These are phyloP conservation scores for Botrytis tulipae DNA, from an alignment of 2,329 filamentous ascomycete genomes.

Conservation along the genomic window DNA sequence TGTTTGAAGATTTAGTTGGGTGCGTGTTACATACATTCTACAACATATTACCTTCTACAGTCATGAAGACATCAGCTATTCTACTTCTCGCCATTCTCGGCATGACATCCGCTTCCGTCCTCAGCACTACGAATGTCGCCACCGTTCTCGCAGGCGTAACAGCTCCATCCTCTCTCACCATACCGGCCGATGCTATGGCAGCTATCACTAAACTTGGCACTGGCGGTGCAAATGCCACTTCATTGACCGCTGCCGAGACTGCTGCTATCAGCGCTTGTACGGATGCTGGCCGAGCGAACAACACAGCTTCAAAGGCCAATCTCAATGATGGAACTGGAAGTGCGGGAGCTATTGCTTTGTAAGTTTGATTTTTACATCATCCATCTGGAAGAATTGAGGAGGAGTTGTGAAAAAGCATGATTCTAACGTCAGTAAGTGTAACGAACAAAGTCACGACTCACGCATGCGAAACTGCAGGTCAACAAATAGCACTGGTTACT, in stretches of 20 bases:
- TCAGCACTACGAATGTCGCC: slow-evolving; percentile 28
- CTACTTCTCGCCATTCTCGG: slow-evolving; percentile 23
- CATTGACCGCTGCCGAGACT: slow-evolving; percentile 25
- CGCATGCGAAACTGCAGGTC: slow-evolving; percentile 28
- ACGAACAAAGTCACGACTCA: slow-evolving; percentile 30
- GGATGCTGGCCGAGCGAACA: slow-evolving; percentile 24
- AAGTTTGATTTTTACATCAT: slow-evolving; percentile 4
- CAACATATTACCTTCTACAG: not conserved
- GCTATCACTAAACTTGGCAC: slow-evolving; percentile 31
- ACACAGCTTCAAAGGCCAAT: slow-evolving; percentile 28
- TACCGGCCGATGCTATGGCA: slow-evolving; percentile 29
- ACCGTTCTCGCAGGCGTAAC: slow-evolving; percentile 28
- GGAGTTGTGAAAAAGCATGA: not conserved
- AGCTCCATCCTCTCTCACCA: slow-evolving; percentile 26
- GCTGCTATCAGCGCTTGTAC: slow-evolving; percentile 27
- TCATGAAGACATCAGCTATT: slow-evolving; percentile 23
- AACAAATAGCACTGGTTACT: slow-evolving; percentile 26
- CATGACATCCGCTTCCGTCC: slow-evolving; percentile 25
- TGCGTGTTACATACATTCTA: not conserved
- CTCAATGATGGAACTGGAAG: slow-evolving; percentile 25
- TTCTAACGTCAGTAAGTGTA: slow-evolving; percentile 22
- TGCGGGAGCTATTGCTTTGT: slow-evolving; percentile 31
- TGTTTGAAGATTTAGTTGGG: not conserved
- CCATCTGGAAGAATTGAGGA: not conserved
- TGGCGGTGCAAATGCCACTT: slow-evolving; percentile 26